Evolutionary conservation across 2,329 filamentous ascomycete genomes (phyloP).

Genomic region (Aspergillus puulaauensis): DNA sequence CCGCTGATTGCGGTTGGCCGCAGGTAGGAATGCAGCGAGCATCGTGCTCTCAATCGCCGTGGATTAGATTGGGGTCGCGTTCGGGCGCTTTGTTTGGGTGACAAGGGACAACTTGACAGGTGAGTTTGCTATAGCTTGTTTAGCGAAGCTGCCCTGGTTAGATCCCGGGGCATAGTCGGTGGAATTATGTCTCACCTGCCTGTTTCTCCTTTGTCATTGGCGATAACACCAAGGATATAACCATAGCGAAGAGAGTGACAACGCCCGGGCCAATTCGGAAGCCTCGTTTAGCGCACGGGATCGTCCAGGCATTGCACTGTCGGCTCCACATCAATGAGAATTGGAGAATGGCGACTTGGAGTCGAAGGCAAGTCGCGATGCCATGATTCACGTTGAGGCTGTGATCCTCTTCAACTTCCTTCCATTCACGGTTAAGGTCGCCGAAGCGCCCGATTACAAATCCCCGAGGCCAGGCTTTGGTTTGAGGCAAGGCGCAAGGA

Average conservation of each 20-base stretch:
- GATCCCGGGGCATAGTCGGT: not conserved
- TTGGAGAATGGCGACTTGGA: too few species aligned
- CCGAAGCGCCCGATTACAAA: conserved; percentile 1
- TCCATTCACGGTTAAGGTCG: not conserved
- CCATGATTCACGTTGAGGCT: not conserved
- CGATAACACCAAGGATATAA: not conserved
- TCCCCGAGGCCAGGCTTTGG: not conserved
- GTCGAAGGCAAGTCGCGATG: too few species aligned
- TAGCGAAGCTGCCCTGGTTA: not conserved
- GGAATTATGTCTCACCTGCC: not conserved
- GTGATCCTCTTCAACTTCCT: not conserved
- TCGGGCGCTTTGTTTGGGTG: not conserved
- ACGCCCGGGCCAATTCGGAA: not conserved
- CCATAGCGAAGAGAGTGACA: not conserved
- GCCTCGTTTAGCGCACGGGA: not conserved
- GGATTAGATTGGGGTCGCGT: not conserved
- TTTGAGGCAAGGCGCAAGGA: not conserved
- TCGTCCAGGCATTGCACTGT: too few species aligned
- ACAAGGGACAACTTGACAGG: not conserved
- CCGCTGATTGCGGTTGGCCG: not conserved
- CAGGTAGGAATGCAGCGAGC: not conserved
- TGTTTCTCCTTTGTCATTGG: not conserved
- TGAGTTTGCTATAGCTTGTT: not conserved
- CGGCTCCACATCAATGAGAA: too few species aligned
- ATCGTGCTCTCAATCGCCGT: not conserved